A percentile compares a stretch with the other conserved stretches of the same genome.
These are phyloP conservation scores for Aspergillus bertholletiae DNA, from an alignment of 495 filamentous ascomycete species.

Conservation along the genomic window DNA sequence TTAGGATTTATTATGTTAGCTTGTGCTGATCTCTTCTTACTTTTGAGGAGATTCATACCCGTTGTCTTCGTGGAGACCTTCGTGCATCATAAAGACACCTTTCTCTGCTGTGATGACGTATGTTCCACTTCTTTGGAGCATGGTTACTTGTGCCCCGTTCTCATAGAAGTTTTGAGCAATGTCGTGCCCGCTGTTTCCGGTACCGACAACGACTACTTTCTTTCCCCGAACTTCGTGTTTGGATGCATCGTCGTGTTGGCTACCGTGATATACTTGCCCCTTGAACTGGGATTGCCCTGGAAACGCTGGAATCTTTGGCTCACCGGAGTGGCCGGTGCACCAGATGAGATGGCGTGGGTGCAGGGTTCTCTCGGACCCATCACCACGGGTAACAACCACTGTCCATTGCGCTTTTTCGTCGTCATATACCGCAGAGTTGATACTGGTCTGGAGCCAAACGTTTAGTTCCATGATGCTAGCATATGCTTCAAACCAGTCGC, in stretches of 20 bases:
- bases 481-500: conserved; percentile 73
- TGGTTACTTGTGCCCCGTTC: conserved; percentile 69
- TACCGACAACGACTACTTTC: conserved; percentile 75
- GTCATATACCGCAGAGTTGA: conserved; percentile 52
- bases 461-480: conserved; percentile 71
- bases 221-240: conserved; percentile 46
- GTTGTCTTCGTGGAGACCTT: conserved; percentile 59
- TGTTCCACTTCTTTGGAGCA: conserved; percentile 75
- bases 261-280: conserved; percentile 46
- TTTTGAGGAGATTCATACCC: too few relatives aligned
- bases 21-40: too few relatives aligned
- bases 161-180: conserved; percentile 82
- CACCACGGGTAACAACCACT: conserved; percentile 49
- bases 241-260: conserved; percentile 37
- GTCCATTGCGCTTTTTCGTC: conserved; percentile 54
- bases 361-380: conserved; percentile 35
- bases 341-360: conserved; percentile 45
- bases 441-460: conserved; percentile 59
- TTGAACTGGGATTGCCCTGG: conserved; percentile 42
- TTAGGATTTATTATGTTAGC: background rate
- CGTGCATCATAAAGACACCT: conserved; percentile 54
- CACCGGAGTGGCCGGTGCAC: conserved; percentile 50
- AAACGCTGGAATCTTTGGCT: conserved; percentile 44
- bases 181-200: conserved; percentile 80
- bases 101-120: conserved; percentile 65